These are phyloP conservation scores for Hamigera avellanea DNA, from an alignment of 495 filamentous ascomycete species.

Conservation along the genomic window DNA sequence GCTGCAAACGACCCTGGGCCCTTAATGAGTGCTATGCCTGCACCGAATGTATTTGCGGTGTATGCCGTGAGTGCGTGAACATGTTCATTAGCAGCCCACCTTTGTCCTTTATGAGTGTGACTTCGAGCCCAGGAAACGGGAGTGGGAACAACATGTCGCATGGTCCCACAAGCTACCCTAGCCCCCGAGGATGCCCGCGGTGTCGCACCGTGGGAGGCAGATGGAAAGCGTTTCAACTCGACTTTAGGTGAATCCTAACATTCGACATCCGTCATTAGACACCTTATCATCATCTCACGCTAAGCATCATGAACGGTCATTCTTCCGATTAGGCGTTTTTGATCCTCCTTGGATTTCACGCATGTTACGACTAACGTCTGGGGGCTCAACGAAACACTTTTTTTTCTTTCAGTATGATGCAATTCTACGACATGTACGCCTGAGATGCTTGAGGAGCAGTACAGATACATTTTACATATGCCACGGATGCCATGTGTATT, in stretches of 20 bases:
- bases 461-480: not conserved
- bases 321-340: too few relatives aligned
- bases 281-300: not conserved
- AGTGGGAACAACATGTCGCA: conserved; percentile 10
- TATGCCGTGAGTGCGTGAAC: conserved; percentile 77
- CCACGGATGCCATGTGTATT: too few relatives aligned
- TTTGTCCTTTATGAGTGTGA: conserved; percentile 27
- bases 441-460: not conserved
- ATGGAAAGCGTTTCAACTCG: conserved; percentile 44
- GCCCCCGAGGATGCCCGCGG: conserved; percentile 36
- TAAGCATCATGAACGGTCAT: too few relatives aligned
- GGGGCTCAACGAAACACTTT: not conserved
- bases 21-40: conserved; percentile 79
- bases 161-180: conserved; percentile 30
- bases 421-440: not conserved
- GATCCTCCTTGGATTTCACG: conserved; percentile 13
- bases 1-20: conserved; percentile 60
- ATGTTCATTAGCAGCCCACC: conserved; percentile 51
- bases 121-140: conserved; percentile 28
- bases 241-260: conserved; percentile 30
- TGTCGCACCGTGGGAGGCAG: conserved; percentile 38
- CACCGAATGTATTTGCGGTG: conserved; percentile 86
- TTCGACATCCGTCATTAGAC: not conserved
- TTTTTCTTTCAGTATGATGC: not conserved
- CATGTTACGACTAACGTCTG: conserved; percentile 28